phyloP scores from a whole-genome alignment of 768 basidiomycete species.

The Lentinus brumalis region DNA sequence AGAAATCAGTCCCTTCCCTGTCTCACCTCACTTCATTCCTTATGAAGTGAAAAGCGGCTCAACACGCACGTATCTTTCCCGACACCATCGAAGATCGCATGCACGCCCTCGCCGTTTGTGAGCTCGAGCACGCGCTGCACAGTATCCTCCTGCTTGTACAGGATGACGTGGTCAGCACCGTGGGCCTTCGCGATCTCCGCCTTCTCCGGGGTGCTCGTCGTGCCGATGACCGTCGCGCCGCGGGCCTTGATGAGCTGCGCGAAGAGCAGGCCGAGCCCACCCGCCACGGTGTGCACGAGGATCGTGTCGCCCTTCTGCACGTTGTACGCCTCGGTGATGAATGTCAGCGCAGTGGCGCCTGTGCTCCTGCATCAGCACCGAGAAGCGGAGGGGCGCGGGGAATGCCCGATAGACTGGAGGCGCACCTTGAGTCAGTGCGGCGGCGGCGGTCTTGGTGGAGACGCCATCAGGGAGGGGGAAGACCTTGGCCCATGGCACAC shows the following conservation, averaged over 20 bases:
- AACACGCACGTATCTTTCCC: conserved; percentile 85
- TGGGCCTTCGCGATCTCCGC: conserved; percentile 72
- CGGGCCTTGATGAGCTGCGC: conserved; percentile 65
- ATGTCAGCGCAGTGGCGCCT: conserved; percentile 73
- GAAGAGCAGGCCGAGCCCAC: conserved; percentile 75
- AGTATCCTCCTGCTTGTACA: conserved; percentile 74
- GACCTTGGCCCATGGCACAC: conserved; percentile 59
- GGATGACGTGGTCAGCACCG: conserved; percentile 85
- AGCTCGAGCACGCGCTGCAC: conserved; percentile 71
- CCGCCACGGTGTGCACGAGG: conserved; percentile 87
- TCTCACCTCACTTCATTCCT: not conserved
- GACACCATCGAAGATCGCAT: conserved; percentile 90
- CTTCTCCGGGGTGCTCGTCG: conserved; percentile 84
- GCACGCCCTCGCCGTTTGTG: conserved; percentile 77
- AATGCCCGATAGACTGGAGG: not conserved
- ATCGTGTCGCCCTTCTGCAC: conserved; percentile 79
- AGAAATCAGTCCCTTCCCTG: not conserved
- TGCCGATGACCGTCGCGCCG: conserved; percentile 90
- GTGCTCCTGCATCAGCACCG: not conserved
- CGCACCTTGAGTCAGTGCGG: conserved; percentile 55
- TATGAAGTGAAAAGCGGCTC: not conserved
- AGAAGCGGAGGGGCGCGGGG: no score
- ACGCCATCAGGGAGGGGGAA: conserved; percentile 63
- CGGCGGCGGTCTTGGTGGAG: conserved; percentile 61
- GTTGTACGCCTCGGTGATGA: conserved; percentile 82